phyloP scores from a whole-genome alignment of 441 rosid species.

The Mallotus japonicus region DNA sequence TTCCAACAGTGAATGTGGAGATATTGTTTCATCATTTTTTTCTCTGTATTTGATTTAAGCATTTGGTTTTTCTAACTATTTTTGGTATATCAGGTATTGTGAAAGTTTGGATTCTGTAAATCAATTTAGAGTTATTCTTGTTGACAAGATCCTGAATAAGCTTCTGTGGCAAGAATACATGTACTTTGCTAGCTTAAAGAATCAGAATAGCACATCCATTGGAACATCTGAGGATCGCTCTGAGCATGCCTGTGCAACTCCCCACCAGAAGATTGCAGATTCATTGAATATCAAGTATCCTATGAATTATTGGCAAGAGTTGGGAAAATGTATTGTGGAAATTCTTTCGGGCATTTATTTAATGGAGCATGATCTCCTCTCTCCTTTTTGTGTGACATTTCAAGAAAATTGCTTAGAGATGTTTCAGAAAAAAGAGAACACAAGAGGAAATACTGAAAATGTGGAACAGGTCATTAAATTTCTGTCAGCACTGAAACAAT shows the following conservation, averaged over 20 bases:
- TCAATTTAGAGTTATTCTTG: conserved; percentile 51
- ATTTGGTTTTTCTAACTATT: conserved; percentile 19
- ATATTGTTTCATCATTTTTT: not conserved
- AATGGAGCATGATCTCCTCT: conserved; percentile 56
- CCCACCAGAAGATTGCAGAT: conserved; percentile 38
- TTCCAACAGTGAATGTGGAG: conserved; percentile 3
- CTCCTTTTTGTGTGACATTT: conserved; percentile 51
- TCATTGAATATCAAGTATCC: conserved; percentile 37
- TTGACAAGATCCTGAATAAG: conserved; percentile 65
- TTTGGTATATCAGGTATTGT: conserved; percentile 46
- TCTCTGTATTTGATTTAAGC: conserved; percentile 5
- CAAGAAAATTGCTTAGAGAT: conserved; percentile 52
- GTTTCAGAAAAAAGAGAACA: conserved; percentile 46
- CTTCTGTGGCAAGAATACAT: conserved; percentile 78
- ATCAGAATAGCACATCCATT: conserved; percentile 30
- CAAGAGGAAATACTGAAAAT: conserved; percentile 39
- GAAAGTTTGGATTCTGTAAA: conserved; percentile 45
- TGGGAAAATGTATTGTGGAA: conserved; percentile 79
- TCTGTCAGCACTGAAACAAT: conserved; percentile 50
- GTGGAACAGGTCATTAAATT: conserved; percentile 55
- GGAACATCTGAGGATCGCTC: conserved; percentile 29
- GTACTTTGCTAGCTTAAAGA: conserved; percentile 29
- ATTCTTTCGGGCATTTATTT: conserved; percentile 62
- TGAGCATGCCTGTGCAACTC: conserved; percentile 31
- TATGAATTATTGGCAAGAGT: conserved; percentile 49